A percentile compares a stretch with the other conserved stretches of the same genome.
phyloP scores from a whole-genome alignment of 352 stramenopile species.

The Globisporangium viniferum region DNA sequence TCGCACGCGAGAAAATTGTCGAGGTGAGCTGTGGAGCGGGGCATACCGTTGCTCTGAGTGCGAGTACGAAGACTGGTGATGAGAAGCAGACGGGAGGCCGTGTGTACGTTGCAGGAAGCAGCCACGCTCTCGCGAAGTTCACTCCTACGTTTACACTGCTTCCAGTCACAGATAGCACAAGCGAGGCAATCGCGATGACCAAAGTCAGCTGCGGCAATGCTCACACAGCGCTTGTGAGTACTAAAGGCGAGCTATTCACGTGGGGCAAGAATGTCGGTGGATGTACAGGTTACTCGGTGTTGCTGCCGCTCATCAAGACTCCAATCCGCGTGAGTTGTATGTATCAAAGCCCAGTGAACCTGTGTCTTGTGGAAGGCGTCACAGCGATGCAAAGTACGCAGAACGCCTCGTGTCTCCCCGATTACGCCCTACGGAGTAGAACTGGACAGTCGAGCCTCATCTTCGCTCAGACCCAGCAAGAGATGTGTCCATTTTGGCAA shows the following conservation, averaged over 20 bases:
- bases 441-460: constrained; percentile 9
- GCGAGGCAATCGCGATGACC: constrained; percentile 22
- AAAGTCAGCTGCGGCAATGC: constrained; percentile 65
- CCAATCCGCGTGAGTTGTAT: constrained; percentile 60
- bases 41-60: constrained; percentile 58
- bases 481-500: constrained; percentile 80
- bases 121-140: constrained; percentile 59
- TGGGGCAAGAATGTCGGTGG: constrained; percentile 74
- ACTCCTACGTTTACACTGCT: constrained; percentile 49
- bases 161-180: constrained; percentile 6
- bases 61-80: constrained; percentile 15
- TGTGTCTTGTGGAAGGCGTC: constrained; percentile 36
- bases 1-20: constrained; percentile 43
- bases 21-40: constrained; percentile 67
- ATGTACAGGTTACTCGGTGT: constrained; percentile 52
- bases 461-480: constrained; percentile 65
- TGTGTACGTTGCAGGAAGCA: constrained; percentile 68
- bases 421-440: constrained; percentile 35
- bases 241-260: constrained; percentile 64
- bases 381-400: constrained; percentile 55
- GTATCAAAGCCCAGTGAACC: constrained; percentile 53
- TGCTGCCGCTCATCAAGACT: constrained; percentile 25
- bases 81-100: constrained; percentile 24
- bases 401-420: constrained; percentile 45
- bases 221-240: constrained; percentile 60